phyloP scores from a whole-genome alignment of 805 yeast species.

The Scheffersomyces amazonensis region DNA sequence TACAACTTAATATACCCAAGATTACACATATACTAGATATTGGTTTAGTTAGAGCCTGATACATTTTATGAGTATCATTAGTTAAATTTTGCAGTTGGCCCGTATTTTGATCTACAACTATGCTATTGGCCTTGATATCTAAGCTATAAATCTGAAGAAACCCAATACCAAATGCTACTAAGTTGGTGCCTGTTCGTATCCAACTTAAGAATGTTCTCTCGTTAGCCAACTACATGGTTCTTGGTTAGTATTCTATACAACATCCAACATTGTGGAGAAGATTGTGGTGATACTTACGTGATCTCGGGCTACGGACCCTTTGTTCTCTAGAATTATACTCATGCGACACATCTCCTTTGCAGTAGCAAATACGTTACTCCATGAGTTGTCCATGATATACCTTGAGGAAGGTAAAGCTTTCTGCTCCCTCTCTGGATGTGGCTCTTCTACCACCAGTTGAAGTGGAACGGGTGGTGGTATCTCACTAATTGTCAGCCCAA shows the following conservation, averaged over 20 bases:
- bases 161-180: constrained; percentile 20
- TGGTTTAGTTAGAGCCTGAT: constrained; percentile 7
- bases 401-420: no score
- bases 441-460: no score
- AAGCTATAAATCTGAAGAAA: constrained; percentile 21
- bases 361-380: no score
- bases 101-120: constrained; percentile 2
- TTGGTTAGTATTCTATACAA: constrained; percentile 12
- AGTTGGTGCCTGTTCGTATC: constrained; percentile 22
- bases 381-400: no score
- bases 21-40: constrained; percentile 13
- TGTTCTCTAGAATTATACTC: constrained; percentile 19
- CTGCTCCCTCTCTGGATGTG: no score
- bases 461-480: no score
- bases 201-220: constrained; percentile 32
- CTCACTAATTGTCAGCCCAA: no score
- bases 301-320: constrained; percentile 37
- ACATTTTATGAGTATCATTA: background rate
- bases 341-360: background rate
- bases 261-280: background rate
- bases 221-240: constrained; percentile 22
- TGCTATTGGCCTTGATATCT: constrained; percentile 10
- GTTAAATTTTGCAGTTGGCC: constrained; percentile 1
- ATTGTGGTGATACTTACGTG: constrained; percentile 31
- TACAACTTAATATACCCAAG: constrained; percentile 13